These are phyloP conservation scores for Russula sp. DNA, from an alignment of 768 basidiomycete species.

Conservation along the genomic window DNA sequence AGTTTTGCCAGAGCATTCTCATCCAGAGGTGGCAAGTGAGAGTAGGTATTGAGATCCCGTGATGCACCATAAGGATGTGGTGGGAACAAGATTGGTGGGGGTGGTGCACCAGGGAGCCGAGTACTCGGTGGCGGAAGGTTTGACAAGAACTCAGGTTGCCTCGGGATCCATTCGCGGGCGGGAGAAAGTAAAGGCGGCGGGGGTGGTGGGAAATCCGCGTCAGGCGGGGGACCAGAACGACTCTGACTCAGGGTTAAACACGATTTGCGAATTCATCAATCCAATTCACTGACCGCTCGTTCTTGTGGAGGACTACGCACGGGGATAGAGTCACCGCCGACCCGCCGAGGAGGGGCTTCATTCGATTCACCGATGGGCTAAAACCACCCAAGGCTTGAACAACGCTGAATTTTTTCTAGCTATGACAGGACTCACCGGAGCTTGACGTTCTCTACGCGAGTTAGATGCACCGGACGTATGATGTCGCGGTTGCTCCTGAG, in stretches of 20 bases:
- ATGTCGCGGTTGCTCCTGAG: conserved; percentile 3
- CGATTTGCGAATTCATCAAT: not conserved
- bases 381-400: not conserved
- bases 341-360: not conserved
- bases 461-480: not conserved
- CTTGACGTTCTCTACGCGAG: conserved; percentile 6
- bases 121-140: conserved; percentile 16
- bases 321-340: not conserved
- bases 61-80: not conserved
- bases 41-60: not conserved
- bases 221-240: not conserved
- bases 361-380: not conserved
- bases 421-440: not conserved
- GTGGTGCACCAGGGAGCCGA: conserved; percentile 14
- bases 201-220: not conserved
- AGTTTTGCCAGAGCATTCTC: not conserved
- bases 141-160: conserved; percentile 4
- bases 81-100: conserved; percentile 7
- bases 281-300: not conserved
- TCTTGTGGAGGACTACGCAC: not conserved
- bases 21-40: not conserved
- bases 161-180: conserved; percentile 10
- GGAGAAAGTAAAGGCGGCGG: not conserved
- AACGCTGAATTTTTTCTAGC: not conserved
- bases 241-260: not conserved